Percentiles rank a stretch among this genome's conserved stretches.
Conservation (phyloP, 2,329 filamentous ascomycete species). For the Curvularia spicifera region DNA sequence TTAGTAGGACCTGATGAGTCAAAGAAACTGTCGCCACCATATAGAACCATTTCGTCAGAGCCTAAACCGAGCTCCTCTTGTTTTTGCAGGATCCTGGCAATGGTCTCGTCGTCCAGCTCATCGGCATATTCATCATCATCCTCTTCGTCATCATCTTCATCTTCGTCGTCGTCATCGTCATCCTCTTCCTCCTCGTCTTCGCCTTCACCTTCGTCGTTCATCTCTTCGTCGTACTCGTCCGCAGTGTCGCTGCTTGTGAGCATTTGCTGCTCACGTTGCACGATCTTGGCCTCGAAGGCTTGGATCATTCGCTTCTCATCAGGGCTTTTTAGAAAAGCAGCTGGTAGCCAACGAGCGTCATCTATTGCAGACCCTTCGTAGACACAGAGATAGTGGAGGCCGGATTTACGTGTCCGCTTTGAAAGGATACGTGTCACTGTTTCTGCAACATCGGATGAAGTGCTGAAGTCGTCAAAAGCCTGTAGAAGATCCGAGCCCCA, state of each 20-base stretch:
- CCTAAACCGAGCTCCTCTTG: slow-evolving; percentile 69
- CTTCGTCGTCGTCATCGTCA: slow-evolving; percentile 47
- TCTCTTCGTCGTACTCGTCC: slow-evolving; percentile 23
- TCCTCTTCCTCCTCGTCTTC: slow-evolving; percentile 61
- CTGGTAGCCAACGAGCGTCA: slow-evolving; percentile 59
- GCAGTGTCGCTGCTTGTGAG: slow-evolving; percentile 29
- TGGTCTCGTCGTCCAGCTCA: slow-evolving; percentile 64
- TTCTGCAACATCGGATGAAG: slow-evolving; percentile 56
- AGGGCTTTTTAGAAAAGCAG: slow-evolving; percentile 29
- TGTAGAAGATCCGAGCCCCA: slow-evolving; percentile 56
- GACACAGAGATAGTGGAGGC: slow-evolving; percentile 61
- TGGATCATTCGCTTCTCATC: slow-evolving; percentile 37
- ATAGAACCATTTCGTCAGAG: slow-evolving; percentile 64
- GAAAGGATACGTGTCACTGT: slow-evolving; percentile 54
- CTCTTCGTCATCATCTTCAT: slow-evolving; percentile 20
- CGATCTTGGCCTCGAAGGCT: slow-evolving; percentile 33
- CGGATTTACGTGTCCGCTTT: slow-evolving; percentile 54
- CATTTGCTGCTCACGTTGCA: slow-evolving; percentile 25
- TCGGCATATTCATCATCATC: slow-evolving; percentile 19
- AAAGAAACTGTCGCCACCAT: slow-evolving; percentile 57
- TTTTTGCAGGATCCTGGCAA: slow-evolving; percentile 67
- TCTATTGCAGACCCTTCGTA: slow-evolving; percentile 53
- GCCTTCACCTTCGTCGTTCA: slow-evolving; percentile 22
- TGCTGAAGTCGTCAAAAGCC: slow-evolving; percentile 59
- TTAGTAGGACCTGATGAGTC: slow-evolving; percentile 37